Evolutionary conservation across 805 yeast genomes (phyloP), one percentile per base, ranked within the genome.

Genomic region (Suhomyces sp.): DNA sequence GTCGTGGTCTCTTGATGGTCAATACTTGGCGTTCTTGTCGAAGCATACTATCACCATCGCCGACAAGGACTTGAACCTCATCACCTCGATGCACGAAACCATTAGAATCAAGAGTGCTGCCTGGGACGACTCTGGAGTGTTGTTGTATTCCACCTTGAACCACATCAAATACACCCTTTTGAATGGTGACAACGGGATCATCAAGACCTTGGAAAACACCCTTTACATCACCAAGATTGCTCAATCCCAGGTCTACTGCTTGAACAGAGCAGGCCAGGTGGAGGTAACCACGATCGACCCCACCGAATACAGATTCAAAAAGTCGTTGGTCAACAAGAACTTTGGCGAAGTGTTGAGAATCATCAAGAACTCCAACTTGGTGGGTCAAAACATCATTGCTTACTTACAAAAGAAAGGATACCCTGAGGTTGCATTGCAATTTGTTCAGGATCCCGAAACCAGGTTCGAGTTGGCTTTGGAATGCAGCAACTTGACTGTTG

Each of bases 361-460:
- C 59, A 94, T 94, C 69, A 85, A 84, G 64, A 84, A 81, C 53
- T 92, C 98, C 20, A 91, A 89, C 63, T 79, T 94, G 65, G 99
- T 94, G 48, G 99, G 99, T 57, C 97, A 96, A 75, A 90, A 92
- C 68, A 94, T 94, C 65, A 92, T 94, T 67, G 94, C 96, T 3
- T 94, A 93, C 68, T 79, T 94, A 63, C 96, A 94, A 69, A 87
- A 92, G 75, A 83, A 89, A 65, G 99, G 99, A 2, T 93, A 87
- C 67, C 98, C 99, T 24, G 99, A 94, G 72, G 85, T 94, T 69
- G 99, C 99, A 2, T 79, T 94, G 56, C 97, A 93, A 70, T 96
- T 94, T 65, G 99, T 94, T 49, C 87, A 91, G 71, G 99, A 94
- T 67, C 87, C 98, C 5, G 97, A 92, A 68, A 89, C 97, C 41